Conservation (phyloP, 2,329 filamentous ascomycete genomes). For the Amphichorda felina region DNA sequence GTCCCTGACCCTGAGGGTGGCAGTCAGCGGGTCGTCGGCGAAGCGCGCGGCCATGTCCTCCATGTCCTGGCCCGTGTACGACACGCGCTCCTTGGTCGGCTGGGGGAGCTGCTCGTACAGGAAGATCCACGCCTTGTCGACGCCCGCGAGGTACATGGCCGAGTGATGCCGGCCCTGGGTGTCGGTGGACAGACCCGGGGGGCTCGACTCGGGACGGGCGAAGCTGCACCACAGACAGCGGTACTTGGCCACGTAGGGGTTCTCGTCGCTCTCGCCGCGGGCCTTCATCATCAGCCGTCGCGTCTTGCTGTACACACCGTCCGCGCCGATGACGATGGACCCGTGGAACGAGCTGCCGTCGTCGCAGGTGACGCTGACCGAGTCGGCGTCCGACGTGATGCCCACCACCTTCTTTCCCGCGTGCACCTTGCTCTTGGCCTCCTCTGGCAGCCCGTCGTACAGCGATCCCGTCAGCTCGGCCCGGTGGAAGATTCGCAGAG, state of each 20-base stretch:
- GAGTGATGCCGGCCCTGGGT: neutral
- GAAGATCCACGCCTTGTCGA: constrained; percentile 10
- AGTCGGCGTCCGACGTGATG: neutral
- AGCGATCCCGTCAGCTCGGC: constrained; percentile 2
- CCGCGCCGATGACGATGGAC: constrained; percentile 9
- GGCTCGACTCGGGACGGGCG: constrained; percentile 5
- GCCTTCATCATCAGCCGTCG: constrained; percentile 8
- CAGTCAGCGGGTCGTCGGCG: constrained; percentile 10
- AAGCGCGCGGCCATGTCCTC: constrained; percentile 10
- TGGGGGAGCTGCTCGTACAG: constrained; percentile 14
- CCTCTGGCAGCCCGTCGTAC: constrained; percentile 1
- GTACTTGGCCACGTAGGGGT: constrained; percentile 18
- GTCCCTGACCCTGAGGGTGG: constrained; percentile 8
- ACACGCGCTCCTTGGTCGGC: constrained; percentile 10
- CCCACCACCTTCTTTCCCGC: neutral
- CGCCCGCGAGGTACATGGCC: constrained; percentile 11
- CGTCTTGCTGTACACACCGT: constrained; percentile 10
- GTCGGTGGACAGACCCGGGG: constrained; percentile 1
- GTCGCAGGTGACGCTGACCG: constrained; percentile 2
- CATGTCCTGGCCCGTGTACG: constrained; percentile 16
- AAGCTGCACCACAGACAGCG: constrained; percentile 21
- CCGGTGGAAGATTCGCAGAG: constrained; percentile 1
- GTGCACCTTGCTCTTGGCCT: neutral
- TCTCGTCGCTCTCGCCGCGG: constrained; percentile 6
- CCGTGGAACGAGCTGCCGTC: constrained; percentile 1